Evolutionary conservation across 805 yeast genomes (phyloP), one percentile per base, ranked within the genome.

Genomic region (Ogataea zsoltii): DNA sequence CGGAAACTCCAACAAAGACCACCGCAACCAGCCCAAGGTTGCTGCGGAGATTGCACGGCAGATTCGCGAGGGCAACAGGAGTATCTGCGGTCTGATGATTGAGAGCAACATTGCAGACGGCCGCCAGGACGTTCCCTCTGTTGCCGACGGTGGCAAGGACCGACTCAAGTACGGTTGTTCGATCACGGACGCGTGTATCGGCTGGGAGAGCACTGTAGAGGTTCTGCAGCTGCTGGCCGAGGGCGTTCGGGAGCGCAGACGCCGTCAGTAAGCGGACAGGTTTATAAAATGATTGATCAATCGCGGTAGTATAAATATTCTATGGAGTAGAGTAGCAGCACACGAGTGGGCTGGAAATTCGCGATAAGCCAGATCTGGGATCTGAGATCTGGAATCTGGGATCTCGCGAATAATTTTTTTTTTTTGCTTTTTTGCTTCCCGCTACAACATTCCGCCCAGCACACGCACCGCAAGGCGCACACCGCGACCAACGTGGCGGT

Each of bases 141-240:
- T 67, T 11, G 75, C 69, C 33, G 72, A 79, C 46, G 85, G 83
- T 42, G 96, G 96, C 44, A 84, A 85, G 62, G 75, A 75, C 44
- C 79, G 75, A 17, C 79, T 92, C 69, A 80, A 85, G 61, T 92
- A 92, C 70, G 99, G 99, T 51, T 88, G 90, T 52, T 87, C 96
- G 25, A 90, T 92, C 59, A 92, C 99, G n/a, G 99, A 92, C 68
- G 96, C 97, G 26, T 92, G 99, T 76, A 90, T 92, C 49, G 79
- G 88, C 49, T 88, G 96, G 89, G 94, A 86, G 43, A 74, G 81
- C 39, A 92, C 99, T 14, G 92, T 76, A 39, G 69, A 66, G 19
- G 92, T 89, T 44, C 75, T 92, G 57, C 76, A 74, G 41, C 71
- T 74, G 41, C 79, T 92, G 58, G 83, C 97, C 19, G 77, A 77